Evolutionary conservation across 257 asterid species (phyloP).

Genomic region (Leonotis leonurus): DNA sequence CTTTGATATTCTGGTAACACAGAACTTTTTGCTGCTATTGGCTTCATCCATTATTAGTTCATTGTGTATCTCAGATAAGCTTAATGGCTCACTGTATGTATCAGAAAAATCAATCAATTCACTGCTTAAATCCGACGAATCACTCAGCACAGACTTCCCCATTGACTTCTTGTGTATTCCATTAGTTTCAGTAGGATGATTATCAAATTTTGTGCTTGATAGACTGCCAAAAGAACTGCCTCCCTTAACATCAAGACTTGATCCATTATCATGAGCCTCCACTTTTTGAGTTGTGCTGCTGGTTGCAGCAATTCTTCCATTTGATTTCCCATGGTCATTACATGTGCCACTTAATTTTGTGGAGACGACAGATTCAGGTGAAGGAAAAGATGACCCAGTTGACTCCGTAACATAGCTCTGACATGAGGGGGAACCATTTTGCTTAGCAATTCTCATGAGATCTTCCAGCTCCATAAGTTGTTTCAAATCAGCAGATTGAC

Average conservation of each 20-base stretch:
- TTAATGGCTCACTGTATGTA: conserved; percentile 38
- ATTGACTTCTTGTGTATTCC: conserved; percentile 28
- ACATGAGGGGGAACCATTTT: conserved; percentile 29
- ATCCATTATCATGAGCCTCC: conserved; percentile 33
- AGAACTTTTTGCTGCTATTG: conserved; percentile 52
- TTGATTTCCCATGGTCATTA: conserved; percentile 29
- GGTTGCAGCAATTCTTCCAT: conserved; percentile 32
- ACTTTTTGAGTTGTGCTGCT: conserved; percentile 30
- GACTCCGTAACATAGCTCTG: conserved; percentile 30
- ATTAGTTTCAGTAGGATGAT: conserved; percentile 37
- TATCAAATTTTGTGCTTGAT: conserved; percentile 42
- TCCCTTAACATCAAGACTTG: conserved; percentile 29
- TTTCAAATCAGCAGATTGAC: conserved; percentile 76
- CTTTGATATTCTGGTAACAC: conserved; percentile 66
- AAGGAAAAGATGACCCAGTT: conserved; percentile 29
- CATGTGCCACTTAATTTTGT: conserved; percentile 31
- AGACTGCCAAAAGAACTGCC: conserved; percentile 21
- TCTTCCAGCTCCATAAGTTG: conserved; percentile 84
- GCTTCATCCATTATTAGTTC: conserved; percentile 54
- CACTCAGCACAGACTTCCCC: conserved; percentile 38
- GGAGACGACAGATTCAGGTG: conserved; percentile 39
- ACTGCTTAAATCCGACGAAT: conserved; percentile 30
- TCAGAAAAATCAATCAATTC: conserved; percentile 47
- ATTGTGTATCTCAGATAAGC: conserved; percentile 42
- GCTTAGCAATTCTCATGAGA: conserved; percentile 50